phyloP scores from a whole-genome alignment of 2,329 filamentous ascomycete genomes.

The Colletotrichum sp. region DNA sequence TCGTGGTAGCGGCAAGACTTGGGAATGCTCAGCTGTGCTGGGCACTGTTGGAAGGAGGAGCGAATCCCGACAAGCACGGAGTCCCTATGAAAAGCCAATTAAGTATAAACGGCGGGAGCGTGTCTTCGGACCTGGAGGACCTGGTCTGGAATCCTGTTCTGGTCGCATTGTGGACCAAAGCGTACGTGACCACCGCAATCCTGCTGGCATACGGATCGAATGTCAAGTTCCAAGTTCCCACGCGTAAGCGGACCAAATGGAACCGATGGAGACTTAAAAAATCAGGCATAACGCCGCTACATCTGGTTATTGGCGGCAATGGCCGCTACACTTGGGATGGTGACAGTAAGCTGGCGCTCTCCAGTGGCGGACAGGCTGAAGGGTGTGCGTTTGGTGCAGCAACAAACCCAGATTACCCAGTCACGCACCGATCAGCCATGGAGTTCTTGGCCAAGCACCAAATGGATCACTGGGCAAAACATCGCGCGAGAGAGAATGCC shows the following conservation, averaged over 20 bases:
- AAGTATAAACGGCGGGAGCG: background rate
- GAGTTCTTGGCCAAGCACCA: background rate
- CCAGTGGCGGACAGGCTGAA: background rate
- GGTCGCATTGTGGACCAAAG: background rate
- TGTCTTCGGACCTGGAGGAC: background rate
- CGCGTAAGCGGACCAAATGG: background rate
- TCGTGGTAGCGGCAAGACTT: background rate
- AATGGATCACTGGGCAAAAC: background rate
- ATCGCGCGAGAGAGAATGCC: background rate
- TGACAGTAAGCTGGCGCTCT: background rate
- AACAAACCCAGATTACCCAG: background rate
- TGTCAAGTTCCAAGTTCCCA: background rate
- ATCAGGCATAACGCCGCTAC: background rate
- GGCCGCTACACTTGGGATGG: background rate
- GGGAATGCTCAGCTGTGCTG: background rate
- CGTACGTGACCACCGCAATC: background rate
- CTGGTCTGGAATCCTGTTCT: background rate
- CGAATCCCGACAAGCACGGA: background rate
- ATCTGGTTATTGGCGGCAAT: background rate
- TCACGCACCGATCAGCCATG: background rate
- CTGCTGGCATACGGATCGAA: background rate
- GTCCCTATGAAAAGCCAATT: background rate
- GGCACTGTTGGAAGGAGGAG: background rate
- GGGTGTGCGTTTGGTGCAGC: background rate
- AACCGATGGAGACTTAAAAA: background rate